Percentiles rank a stretch among this genome's conserved stretches.
Evolutionary conservation across 345 rosid genomes (phyloP).

Genomic region (Turritis glabra): DNA sequence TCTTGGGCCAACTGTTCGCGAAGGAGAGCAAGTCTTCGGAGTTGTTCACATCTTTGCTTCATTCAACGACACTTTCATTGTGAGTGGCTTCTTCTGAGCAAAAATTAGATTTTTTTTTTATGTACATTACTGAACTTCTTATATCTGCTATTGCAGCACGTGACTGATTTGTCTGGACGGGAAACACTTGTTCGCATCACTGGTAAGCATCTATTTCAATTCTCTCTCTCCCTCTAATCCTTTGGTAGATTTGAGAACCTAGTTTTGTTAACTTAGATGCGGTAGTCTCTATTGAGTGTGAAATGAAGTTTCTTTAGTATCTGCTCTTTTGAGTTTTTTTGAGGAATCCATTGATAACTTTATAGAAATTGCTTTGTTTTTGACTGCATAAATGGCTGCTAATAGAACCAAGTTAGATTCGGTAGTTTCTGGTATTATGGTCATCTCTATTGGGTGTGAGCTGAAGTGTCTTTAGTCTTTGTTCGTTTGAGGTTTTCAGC

Average conservation of each 20-base stretch:
- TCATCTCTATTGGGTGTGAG: neutral
- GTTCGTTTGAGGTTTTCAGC: neutral
- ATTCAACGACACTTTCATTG: constrained; percentile 76
- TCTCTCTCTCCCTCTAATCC: neutral
- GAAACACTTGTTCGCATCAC: constrained; percentile 87
- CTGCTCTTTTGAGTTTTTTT: neutral
- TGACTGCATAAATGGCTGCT: neutral
- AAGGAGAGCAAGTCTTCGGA: constrained; percentile 83
- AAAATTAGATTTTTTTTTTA: neutral
- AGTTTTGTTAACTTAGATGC: neutral
- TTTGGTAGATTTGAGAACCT: neutral
- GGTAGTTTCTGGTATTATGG: neutral
- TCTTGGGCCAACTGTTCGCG: constrained; percentile 73
- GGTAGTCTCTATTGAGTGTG: neutral
- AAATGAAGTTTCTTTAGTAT: neutral
- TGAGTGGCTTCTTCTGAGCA: constrained; percentile 31
- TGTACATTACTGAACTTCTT: neutral
- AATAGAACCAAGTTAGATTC: neutral
- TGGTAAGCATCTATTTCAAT: constrained; percentile 39
- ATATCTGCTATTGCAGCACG: constrained; percentile 50
- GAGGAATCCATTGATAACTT: neutral
- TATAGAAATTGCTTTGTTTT: neutral
- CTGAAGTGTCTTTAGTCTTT: neutral
- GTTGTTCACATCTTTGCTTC: constrained; percentile 78
- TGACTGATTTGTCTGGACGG: constrained; percentile 84